Evolutionary conservation across 495 filamentous ascomycete species (phyloP), one percentile per base, ranked within the genome.

Genomic region (Penicillium cosmopolitanum): DNA sequence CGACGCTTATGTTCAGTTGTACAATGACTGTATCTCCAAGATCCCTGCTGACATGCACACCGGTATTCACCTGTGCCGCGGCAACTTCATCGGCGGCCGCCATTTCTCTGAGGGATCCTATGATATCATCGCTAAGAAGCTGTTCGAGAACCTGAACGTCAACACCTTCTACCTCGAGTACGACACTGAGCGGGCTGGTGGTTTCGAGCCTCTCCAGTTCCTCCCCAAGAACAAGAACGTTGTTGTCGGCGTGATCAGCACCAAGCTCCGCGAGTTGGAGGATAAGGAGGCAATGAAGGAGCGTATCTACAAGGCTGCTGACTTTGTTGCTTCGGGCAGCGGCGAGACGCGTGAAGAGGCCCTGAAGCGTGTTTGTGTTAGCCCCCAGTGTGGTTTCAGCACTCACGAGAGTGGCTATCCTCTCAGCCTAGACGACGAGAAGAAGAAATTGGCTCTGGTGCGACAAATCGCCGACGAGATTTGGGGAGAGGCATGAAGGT

Each of bases 151-250:
- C 36, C 79, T 88, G 50, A 80, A 88, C 60, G 85, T 88, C 23
- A 80, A 85, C 59, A 87, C 84, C 2, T 89, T 85, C 74, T 88
- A 88, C 68, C 81, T 89, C 58, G 86, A 89, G 73, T 89, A 84
- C 64, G 86, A 89, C 68, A 87, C 87, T 33, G 80, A 81, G 51
- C 84, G 86, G 7, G 85, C 85, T 2, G 86, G 86, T 38, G 84
- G 84, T 36, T 89, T 88, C 69, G 82, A 85, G 64, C 86, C 86
- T n/a, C 76, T 88, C 50, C 77, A 79, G 47, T 77, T 79, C 62
- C 75, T 89, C 46, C 86, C 86, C 42, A 80, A 80, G 71, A 72
- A 83, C 75, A 88, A 89, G 80, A 82, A 83, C 46, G 84, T 87
- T 23, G 84, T 89, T 9, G 73, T 89, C 4, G 86, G 86, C 38